These are phyloP conservation scores for Candida caryicola DNA, from an alignment of 805 yeast genomes.

Conservation along the genomic window DNA sequence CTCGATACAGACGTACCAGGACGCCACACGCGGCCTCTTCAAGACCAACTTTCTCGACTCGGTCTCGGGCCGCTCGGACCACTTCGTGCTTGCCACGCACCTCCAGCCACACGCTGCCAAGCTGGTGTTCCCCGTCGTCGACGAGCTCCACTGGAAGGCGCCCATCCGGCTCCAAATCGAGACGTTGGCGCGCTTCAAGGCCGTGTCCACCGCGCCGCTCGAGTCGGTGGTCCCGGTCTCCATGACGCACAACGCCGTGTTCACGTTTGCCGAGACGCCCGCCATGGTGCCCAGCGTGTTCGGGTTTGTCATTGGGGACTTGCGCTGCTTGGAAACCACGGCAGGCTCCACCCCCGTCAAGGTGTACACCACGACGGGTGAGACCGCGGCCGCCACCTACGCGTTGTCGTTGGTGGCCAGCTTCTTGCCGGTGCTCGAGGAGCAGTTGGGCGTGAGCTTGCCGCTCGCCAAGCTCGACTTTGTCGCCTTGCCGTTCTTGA, in stretches of 20 bases:
- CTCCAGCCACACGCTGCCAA: conserved; percentile 68
- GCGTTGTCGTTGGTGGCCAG: conserved; percentile 48
- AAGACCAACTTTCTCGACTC: conserved; percentile 61
- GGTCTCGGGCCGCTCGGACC: conserved; percentile 46
- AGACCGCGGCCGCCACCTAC: conserved; percentile 43
- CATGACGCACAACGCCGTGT: conserved; percentile 25
- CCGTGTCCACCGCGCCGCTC: conserved; percentile 49
- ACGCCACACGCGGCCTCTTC: conserved; percentile 62
- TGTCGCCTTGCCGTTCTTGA: conserved; percentile 64
- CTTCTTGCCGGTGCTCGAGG: conserved; percentile 48
- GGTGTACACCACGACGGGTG: conserved; percentile 56
- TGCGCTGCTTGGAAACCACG: conserved; percentile 47
- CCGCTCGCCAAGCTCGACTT: conserved; percentile 68
- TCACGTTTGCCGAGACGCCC: conserved; percentile 52
- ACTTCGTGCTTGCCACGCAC: conserved; percentile 64
- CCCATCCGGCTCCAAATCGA: conserved; percentile 48
- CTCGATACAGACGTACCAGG: conserved; percentile 50
- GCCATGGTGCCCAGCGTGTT: conserved; percentile 62
- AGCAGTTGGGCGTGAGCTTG: conserved; percentile 42
- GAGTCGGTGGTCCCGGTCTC: conserved; percentile 14
- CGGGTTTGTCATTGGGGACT: conserved; percentile 67
- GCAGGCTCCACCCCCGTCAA: conserved; percentile 40
- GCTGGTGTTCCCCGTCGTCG: conserved; percentile 64
- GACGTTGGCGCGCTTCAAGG: conserved; percentile 46
- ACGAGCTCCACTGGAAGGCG: conserved; percentile 57